Conservation (phyloP, 2,329 filamentous ascomycete genomes). For the Penicillium griseofulvum region DNA sequence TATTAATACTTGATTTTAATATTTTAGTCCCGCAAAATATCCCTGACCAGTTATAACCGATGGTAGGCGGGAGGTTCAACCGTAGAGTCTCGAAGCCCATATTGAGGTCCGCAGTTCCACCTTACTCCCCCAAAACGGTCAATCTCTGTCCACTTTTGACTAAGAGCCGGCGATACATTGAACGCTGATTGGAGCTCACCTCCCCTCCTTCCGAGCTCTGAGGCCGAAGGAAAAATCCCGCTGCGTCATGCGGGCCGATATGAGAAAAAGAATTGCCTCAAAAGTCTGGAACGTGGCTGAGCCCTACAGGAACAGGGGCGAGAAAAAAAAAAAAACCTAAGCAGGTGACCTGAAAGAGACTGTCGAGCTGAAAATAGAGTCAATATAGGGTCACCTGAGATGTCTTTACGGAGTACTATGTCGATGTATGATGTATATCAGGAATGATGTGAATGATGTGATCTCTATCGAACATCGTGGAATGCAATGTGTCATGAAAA, state of each 20-base stretch:
- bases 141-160: slow-evolving; percentile 20
- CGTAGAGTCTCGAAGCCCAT: slow-evolving; percentile 19
- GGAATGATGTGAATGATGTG: slow-evolving; percentile 20
- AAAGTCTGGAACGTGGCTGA: slow-evolving; percentile 13
- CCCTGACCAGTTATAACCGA: slow-evolving; percentile 21
- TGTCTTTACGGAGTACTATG: background rate
- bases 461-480: slow-evolving; percentile 19
- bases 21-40: background rate
- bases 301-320: slow-evolving; percentile 2
- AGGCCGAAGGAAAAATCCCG: slow-evolving; percentile 24
- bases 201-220: slow-evolving; percentile 22
- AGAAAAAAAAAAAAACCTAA: slow-evolving; percentile 4
- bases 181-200: slow-evolving; percentile 17
- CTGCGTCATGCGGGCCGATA: slow-evolving; percentile 29
- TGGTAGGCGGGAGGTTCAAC: slow-evolving; percentile 17
- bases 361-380: background rate
- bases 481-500: slow-evolving; percentile 25
- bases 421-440: background rate
- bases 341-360: slow-evolving; percentile 3
- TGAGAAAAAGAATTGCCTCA: slow-evolving; percentile 25
- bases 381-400: slow-evolving; percentile 1
- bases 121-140: slow-evolving; percentile 7
- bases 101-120: slow-evolving; percentile 16
- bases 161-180: slow-evolving; percentile 21
- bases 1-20: background rate